These are phyloP conservation scores for Rhexocercosporidium sp. DNA, from an alignment of 2,329 filamentous ascomycete species.

Conservation along the genomic window DNA sequence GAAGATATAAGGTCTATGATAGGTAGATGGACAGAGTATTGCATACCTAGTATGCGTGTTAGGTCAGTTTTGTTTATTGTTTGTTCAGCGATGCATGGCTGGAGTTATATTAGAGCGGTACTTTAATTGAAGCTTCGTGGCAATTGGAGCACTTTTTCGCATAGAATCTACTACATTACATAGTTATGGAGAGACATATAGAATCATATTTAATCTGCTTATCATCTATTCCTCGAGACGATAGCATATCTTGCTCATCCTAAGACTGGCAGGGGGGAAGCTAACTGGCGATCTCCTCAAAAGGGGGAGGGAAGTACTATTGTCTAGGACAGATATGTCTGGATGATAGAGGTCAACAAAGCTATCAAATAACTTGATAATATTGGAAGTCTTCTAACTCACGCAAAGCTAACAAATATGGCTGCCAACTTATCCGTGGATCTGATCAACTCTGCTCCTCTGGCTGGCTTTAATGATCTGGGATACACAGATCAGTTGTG, in stretches of 20 bases:
- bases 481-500: too few species aligned
- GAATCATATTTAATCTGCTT: background rate
- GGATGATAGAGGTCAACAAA: background rate
- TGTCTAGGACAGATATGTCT: background rate
- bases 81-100: slow-evolving; percentile 6
- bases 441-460: background rate
- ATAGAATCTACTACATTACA: background rate
- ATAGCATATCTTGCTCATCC: background rate
- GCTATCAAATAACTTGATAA: background rate
- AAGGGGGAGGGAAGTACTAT: background rate
- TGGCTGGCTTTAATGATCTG: background rate
- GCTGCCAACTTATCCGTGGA: background rate
- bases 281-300: background rate
- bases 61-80: background rate
- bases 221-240: background rate
- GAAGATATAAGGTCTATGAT: background rate
- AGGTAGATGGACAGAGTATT: background rate
- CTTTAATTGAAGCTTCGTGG: background rate
- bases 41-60: background rate
- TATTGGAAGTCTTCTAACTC: background rate
- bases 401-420: background rate
- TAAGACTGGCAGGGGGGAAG: background rate
- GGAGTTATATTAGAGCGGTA: background rate
- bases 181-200: background rate
- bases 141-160: background rate